These are phyloP conservation scores for button mushroom (Agaricus bisporus) DNA, from an alignment of 768 basidiomycete genomes.

Conservation along the genomic window DNA sequence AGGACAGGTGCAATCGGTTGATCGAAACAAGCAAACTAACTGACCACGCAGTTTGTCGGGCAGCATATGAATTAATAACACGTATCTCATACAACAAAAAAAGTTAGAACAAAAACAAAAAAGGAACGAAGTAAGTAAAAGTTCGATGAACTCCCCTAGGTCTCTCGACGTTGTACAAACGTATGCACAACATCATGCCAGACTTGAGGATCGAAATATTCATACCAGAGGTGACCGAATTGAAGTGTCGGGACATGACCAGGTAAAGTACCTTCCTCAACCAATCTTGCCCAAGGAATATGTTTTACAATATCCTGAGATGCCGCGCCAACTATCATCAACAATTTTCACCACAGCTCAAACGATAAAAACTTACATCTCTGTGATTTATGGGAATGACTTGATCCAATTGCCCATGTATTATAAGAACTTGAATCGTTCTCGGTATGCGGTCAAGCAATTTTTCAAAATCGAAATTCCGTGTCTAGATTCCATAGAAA, in stretches of 20 bases:
- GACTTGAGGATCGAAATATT: constrained; percentile 37
- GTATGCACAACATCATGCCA: constrained; percentile 35
- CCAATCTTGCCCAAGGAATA: constrained; percentile 31
- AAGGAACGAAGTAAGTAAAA: too few relatives aligned
- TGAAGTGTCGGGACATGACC: constrained; percentile 30
- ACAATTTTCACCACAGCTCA: background rate
- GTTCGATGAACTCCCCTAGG: background rate
- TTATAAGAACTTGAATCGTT: constrained; percentile 30
- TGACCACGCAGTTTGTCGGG: too few relatives aligned
- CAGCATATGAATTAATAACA: too few relatives aligned
- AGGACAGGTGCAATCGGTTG: too few relatives aligned
- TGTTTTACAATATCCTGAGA: constrained; percentile 26
- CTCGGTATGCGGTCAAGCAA: constrained; percentile 22
- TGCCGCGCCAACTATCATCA: background rate
- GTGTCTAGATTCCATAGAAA: constrained; percentile 16
- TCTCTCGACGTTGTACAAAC: constrained; percentile 18
- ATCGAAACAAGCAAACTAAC: too few relatives aligned
- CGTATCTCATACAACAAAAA: too few relatives aligned
- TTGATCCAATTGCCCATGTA: constrained; percentile 35
- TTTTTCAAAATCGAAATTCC: constrained; percentile 24
- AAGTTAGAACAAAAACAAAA: too few relatives aligned
- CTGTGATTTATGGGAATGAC: constrained; percentile 23
- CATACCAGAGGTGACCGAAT: constrained; percentile 42
- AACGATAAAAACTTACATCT: background rate
- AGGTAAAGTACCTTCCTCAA: constrained; percentile 25